Evolutionary conservation across 2,329 filamentous ascomycete species (phyloP).

Genomic region (Dendrostoma leiphaemia): DNA sequence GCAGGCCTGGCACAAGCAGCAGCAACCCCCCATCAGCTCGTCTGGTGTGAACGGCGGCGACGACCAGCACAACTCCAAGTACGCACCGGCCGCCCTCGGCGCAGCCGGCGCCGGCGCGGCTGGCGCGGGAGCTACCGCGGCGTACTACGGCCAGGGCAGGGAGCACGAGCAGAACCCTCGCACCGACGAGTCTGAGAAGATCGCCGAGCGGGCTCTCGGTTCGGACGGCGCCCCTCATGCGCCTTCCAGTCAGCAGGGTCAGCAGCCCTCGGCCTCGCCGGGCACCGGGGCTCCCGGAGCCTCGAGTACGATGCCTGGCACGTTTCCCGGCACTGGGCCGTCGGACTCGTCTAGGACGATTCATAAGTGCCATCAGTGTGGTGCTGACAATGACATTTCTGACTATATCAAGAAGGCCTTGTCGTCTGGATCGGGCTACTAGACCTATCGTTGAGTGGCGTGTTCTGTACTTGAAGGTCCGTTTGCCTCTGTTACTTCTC

Average conservation of each 20-base stretch:
- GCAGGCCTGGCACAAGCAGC: constrained; percentile 8
- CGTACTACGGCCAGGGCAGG: constrained; percentile 10
- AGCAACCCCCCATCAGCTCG: neutral
- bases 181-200: neutral
- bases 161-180: constrained; percentile 9
- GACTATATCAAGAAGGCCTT: constrained; percentile 23
- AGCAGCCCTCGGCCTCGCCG: constrained; percentile 1
- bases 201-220: constrained; percentile 5
- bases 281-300: constrained; percentile 11
- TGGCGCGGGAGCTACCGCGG: neutral
- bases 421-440: no score
- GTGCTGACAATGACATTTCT: constrained; percentile 23
- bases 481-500: no score
- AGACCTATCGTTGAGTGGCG: no score
- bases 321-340: neutral
- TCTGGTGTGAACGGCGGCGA: neutral
- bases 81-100: neutral
- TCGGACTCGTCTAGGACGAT: constrained; percentile 17
- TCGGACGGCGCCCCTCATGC: constrained; percentile 9
- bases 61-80: neutral
- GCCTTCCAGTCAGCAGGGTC: neutral
- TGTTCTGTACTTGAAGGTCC: no score
- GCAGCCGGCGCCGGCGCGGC: neutral
- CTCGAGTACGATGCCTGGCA: neutral
- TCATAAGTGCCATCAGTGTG: constrained; percentile 22